Conservation (phyloP, 352 stramenopile species). For the Pythium guiyangense region DNA sequence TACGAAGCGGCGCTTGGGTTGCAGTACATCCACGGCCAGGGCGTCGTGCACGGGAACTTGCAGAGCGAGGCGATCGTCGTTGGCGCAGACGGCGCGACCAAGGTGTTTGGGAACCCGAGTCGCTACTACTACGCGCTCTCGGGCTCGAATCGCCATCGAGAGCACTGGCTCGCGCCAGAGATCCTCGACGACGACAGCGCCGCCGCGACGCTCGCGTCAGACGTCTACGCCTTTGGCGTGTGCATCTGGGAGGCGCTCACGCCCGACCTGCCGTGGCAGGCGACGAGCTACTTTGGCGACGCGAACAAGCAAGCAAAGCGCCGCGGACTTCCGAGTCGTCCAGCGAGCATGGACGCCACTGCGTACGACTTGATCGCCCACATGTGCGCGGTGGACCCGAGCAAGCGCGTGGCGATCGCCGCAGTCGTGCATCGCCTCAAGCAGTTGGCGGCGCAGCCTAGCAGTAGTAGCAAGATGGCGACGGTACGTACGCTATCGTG, state of each 20-base stretch:
- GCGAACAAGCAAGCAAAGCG: not conserved
- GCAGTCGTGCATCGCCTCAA: slow-evolving; percentile 10
- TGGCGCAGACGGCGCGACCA: slow-evolving; percentile 5
- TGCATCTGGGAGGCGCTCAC: slow-evolving; percentile 15
- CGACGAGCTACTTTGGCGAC: not conserved
- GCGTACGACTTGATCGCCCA: slow-evolving; percentile 9
- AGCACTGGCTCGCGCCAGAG: slow-evolving; percentile 18
- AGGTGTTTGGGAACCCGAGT: slow-evolving; percentile 6
- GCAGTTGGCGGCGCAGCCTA: not conserved
- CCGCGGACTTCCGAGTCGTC: not conserved
- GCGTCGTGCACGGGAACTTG: slow-evolving; percentile 16
- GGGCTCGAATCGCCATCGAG: not conserved
- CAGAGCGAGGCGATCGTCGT: slow-evolving; percentile 8
- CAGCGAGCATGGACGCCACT: not conserved
- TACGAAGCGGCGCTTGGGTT: slow-evolving; percentile 21
- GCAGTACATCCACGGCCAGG: slow-evolving; percentile 18
- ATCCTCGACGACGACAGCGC: slow-evolving; percentile 2
- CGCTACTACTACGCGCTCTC: not conserved
- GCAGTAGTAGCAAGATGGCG: not conserved
- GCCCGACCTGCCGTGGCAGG: not conserved
- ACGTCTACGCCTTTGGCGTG: too few species aligned
- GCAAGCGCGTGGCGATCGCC: slow-evolving; percentile 7
- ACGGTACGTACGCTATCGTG: too few species aligned
- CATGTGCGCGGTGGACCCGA: slow-evolving; percentile 13
- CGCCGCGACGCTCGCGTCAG: slow-evolving; percentile 10